phyloP scores from a whole-genome alignment of 371 early-diverging fungal species.

The Circinella minor region DNA sequence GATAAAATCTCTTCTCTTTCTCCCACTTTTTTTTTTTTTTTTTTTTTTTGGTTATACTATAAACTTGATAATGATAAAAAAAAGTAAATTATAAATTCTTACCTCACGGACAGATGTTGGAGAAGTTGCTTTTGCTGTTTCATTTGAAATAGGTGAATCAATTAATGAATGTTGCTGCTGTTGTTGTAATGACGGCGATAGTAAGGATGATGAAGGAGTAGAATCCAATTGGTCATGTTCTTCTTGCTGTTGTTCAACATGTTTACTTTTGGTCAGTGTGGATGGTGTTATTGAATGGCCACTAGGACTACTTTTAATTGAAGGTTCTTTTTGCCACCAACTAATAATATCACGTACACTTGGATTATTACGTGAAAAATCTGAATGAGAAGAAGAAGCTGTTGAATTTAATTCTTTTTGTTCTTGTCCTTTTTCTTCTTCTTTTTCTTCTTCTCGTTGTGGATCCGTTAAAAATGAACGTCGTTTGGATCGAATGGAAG shows the following conservation, averaged over 20 bases:
- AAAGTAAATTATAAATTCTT: background rate
- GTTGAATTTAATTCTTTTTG: background rate
- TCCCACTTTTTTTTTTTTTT: background rate
- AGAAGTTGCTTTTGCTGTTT: slow-evolving; percentile 4
- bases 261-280: too few relatives aligned
- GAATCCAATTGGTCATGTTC: background rate
- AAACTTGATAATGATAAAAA: background rate
- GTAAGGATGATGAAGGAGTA: background rate
- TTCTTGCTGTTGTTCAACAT: background rate
- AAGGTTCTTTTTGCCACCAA: slow-evolving; percentile 23
- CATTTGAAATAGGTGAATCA: background rate
- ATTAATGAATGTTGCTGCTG: background rate
- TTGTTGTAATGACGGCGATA: slow-evolving; percentile 1
- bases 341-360: slow-evolving; percentile 17
- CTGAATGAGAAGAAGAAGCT: background rate
- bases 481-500: slow-evolving; percentile 17
- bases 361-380: slow-evolving; percentile 2
- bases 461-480: slow-evolving; percentile 12
- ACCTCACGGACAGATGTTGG: slow-evolving; percentile 9
- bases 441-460: background rate
- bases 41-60: background rate
- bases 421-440: background rate
- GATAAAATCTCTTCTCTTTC: background rate
- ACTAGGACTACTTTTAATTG: slow-evolving; percentile 6
- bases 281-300: background rate